These are phyloP conservation scores for Ogataea populi-albae DNA, from an alignment of 805 yeast genomes.

Conservation along the genomic window DNA sequence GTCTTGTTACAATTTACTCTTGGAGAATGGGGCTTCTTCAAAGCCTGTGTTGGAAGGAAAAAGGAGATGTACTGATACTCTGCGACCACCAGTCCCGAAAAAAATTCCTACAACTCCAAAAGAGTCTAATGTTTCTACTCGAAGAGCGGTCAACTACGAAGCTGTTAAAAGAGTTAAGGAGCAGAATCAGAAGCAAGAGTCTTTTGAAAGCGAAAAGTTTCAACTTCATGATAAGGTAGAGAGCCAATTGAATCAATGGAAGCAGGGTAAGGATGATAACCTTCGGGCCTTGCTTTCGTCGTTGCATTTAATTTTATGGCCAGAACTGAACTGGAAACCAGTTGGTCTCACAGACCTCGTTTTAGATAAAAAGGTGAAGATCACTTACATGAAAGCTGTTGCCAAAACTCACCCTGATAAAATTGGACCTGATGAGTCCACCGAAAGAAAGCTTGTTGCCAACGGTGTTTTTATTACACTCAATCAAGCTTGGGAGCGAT, in stretches of 20 bases:
- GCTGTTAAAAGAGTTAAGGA: conserved; percentile 52
- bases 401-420: conserved; percentile 85
- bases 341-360: conserved; percentile 74
- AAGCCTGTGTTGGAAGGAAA: conserved; percentile 73
- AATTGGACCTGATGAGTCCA: conserved; percentile 51
- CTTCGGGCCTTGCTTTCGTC: conserved; percentile 73
- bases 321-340: conserved; percentile 61
- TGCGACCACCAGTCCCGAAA: conserved; percentile 50
- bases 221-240: conserved; percentile 63
- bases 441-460: conserved; percentile 79
- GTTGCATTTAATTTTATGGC: conserved; percentile 65
- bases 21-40: conserved; percentile 65
- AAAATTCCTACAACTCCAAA: conserved; percentile 17
- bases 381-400: conserved; percentile 78
- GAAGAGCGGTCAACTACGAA: conserved; percentile 27
- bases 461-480: conserved; percentile 80
- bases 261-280: conserved; percentile 72
- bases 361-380: conserved; percentile 83
- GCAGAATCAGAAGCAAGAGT: conserved; percentile 42
- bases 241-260: conserved; percentile 58
- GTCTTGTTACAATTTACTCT: conserved; percentile 54
- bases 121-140: conserved; percentile 20
- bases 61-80: conserved; percentile 66
- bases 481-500: conserved; percentile 87
- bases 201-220: conserved; percentile 56